These are phyloP conservation scores for Microbotryum violaceum DNA, from an alignment of 1,284 basidiomycete species.

Conservation along the genomic window DNA sequence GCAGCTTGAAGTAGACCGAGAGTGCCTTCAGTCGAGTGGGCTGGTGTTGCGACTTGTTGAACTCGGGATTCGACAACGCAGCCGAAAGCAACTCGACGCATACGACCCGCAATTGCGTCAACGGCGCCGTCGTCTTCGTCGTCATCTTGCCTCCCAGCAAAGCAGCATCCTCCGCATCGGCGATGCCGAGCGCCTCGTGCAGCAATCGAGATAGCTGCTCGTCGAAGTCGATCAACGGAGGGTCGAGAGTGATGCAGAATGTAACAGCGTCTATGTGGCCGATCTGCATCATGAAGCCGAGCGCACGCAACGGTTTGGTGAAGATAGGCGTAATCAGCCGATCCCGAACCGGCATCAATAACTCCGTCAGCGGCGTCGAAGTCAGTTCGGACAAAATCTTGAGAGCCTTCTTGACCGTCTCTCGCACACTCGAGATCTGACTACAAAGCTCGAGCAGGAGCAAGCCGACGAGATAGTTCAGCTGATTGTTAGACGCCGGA, in stretches of 20 bases:
- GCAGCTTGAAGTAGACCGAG: conserved; percentile 90
- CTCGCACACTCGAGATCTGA: conserved; percentile 76
- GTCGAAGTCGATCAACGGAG: conserved; percentile 44
- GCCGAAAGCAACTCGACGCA: conserved; percentile 90
- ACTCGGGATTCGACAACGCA: conserved; percentile 89
- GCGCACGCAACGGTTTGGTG: conserved; percentile 90
- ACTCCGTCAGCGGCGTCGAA: conserved; percentile 63
- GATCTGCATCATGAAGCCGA: conserved; percentile 93
- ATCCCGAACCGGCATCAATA: conserved; percentile 77
- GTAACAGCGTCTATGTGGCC: conserved; percentile 97
- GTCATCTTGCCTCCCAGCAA: conserved; percentile 62
- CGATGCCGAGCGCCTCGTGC: conserved; percentile 88
- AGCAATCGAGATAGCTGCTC: conserved; percentile 69
- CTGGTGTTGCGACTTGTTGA: conserved; percentile 66
- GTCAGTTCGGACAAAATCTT: conserved; percentile 68
- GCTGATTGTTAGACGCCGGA: conserved; percentile 24
- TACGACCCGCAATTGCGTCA: conserved; percentile 87
- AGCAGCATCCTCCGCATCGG: conserved; percentile 86
- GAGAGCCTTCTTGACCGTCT: conserved; percentile 76
- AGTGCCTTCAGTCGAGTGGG: conserved; percentile 63
- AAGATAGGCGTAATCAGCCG: conserved; percentile 85
- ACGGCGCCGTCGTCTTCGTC: conserved; percentile 70
- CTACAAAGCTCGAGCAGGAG: conserved; percentile 86
- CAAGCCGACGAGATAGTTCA: conserved; percentile 61
- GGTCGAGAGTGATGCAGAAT: conserved; percentile 55